Evolutionary conservation across 495 filamentous ascomycete species (phyloP), one percentile per base, ranked within the genome.

Genomic region (Chaetomium cochliodes): DNA sequence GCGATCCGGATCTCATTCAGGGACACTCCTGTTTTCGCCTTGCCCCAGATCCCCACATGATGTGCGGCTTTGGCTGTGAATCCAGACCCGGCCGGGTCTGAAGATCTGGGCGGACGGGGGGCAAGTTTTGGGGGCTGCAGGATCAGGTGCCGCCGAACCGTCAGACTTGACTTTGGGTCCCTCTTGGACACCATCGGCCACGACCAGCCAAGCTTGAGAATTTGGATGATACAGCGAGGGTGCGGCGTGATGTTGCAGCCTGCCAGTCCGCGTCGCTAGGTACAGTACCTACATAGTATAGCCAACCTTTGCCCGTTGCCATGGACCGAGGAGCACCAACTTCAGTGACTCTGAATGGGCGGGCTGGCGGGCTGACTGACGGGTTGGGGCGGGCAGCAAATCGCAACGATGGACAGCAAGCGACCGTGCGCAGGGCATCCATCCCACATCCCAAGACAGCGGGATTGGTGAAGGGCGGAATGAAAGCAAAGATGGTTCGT

Each of bases 1-100:
- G 65, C 54, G 65, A 73, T 76, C 70, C 60, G 63, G 62, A 67
- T 68, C 49, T 66, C 64, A 20, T 69, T 39, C 47, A 51, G 67
- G 60, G 60, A 33, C 46, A 53, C 51, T 73, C 63, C 67, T 69
- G 63, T 69, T 70, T 69, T 71, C 66, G 59, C 60, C 52, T 37
- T 44, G 66, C 58, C 67, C 49, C 60, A 60, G 58, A 63, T 62
- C 57, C 63, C 63, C 69, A 54, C 66, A 50, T 28, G 60, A 65
- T 52, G 63, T 37, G 25, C 65, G 46, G 41, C 51, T 39, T 60
- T 56, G 25, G 59, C 26, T 51, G 60, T 50, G 28, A 59, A 68
- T 68, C 65, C 53, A 58, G 46, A 54, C 60, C 47, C 20, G 54
- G 41, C 63, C 30, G 41, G 33, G 20, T 44, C 46, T 53, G 49